Conservation (phyloP, 257 asterid species). For the Solanum chilense region DNA sequence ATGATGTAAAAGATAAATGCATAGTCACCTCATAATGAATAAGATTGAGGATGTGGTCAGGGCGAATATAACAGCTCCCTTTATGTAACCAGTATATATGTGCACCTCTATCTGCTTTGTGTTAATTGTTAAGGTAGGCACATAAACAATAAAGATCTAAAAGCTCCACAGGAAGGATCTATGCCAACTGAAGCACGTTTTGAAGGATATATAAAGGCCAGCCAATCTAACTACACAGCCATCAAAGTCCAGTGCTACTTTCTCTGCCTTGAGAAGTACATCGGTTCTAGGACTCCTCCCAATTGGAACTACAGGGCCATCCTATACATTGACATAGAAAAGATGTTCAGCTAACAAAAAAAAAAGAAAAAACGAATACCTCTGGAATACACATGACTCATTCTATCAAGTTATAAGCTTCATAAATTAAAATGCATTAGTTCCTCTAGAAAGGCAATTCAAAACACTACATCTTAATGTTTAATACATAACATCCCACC, state of each 20-base stretch:
- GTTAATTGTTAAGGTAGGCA: constrained; percentile 42
- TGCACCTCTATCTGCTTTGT: constrained; percentile 90
- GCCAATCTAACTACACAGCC: constrained; percentile 93
- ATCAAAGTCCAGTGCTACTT: constrained; percentile 63
- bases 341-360: background rate
- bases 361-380: background rate
- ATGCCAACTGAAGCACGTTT: background rate
- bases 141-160: background rate
- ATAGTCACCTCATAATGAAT: constrained; percentile 81
- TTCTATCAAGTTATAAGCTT: background rate
- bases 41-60: constrained; percentile 91
- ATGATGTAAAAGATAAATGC: background rate
- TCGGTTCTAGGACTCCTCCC: constrained; percentile 92
- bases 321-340: constrained; percentile 26
- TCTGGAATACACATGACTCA: background rate
- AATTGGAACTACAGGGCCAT: constrained; percentile 68
- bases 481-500: background rate
- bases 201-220: constrained; percentile 96
- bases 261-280: constrained; percentile 73
- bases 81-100: constrained; percentile 81
- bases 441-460: background rate
- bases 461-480: background rate
- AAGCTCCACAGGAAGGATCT: background rate
- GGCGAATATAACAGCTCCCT: constrained; percentile 59
- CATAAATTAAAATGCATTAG: background rate